phyloP scores from a whole-genome alignment of 2,329 filamentous ascomycete genomes.

The Graphilbum ipis-grandicollis region DNA sequence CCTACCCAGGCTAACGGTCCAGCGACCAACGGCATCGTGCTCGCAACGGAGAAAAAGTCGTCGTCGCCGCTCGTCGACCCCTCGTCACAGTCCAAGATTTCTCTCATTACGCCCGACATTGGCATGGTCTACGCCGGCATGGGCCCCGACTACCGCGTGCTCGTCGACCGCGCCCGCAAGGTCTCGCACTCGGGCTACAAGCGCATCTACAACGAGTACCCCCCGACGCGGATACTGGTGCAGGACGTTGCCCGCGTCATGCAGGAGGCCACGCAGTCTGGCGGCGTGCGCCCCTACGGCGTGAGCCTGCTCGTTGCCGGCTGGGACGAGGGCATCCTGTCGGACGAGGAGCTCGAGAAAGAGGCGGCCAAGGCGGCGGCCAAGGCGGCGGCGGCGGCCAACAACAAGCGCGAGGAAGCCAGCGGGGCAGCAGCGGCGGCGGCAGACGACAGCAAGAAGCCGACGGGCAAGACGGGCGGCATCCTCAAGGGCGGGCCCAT shows the following conservation, averaged over 20 bases:
- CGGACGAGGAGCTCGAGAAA: slow-evolving; percentile 52
- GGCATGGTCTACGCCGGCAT: slow-evolving; percentile 99
- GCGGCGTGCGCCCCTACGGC: slow-evolving; percentile 91
- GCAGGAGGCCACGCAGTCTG: slow-evolving; percentile 96
- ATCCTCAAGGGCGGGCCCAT: slow-evolving; percentile 92
- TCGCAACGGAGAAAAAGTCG: slow-evolving; percentile 98
- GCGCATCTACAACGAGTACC: slow-evolving; percentile 99
- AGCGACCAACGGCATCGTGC: slow-evolving; percentile 98
- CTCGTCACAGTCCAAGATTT: slow-evolving; percentile 89
- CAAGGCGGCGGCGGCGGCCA: slow-evolving; percentile 21
- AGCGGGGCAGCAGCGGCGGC: slow-evolving; percentile 4
- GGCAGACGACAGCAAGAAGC: slow-evolving; percentile 51
- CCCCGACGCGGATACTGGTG: slow-evolving; percentile 96
- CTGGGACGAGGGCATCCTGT: slow-evolving; percentile 93
- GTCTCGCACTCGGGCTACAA: slow-evolving; percentile 98
- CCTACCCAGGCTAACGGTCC: not conserved
- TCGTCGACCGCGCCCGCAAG: slow-evolving; percentile 95
- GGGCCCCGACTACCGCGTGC: slow-evolving; percentile 94
- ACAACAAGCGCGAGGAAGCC: slow-evolving; percentile 18
- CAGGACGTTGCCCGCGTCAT: slow-evolving; percentile 96
- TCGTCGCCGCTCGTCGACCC: slow-evolving; percentile 94
- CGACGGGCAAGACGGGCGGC: slow-evolving; percentile 76
- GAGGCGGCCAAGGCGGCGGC: slow-evolving; percentile 29
- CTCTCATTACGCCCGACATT: slow-evolving; percentile 95
- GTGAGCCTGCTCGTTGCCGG: slow-evolving; percentile 90